These are phyloP conservation scores for Pseudogymnoascus destructans DNA, from an alignment of 2,329 filamentous ascomycete genomes.

Conservation along the genomic window DNA sequence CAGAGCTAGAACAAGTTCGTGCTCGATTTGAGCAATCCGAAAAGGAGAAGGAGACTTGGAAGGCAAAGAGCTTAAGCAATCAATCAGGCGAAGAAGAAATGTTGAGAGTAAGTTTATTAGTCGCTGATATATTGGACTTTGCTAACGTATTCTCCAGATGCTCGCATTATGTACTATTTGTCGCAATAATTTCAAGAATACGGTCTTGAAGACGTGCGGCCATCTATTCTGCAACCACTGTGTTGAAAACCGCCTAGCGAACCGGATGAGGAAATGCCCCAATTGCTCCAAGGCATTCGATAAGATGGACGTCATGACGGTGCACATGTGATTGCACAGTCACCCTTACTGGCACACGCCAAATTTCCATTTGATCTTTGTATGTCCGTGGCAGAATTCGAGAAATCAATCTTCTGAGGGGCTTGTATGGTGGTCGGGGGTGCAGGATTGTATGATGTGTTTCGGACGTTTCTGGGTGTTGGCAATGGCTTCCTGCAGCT, in stretches of 20 bases:
- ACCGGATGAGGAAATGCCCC: constrained; percentile 88
- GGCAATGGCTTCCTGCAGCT: neutral
- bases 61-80: constrained; percentile 67
- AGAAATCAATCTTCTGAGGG: neutral
- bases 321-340: constrained; percentile 34
- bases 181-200: constrained; percentile 87
- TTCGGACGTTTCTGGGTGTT: neutral
- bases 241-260: constrained; percentile 76
- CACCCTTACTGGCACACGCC: constrained; percentile 1
- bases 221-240: constrained; percentile 89
- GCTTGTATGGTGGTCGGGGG: neutral
- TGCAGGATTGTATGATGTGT: neutral
- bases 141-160: constrained; percentile 36
- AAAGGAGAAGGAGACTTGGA: constrained; percentile 78
- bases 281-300: constrained; percentile 90
- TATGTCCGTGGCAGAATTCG: neutral
- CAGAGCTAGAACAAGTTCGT: constrained; percentile 69
- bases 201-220: constrained; percentile 82
- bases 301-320: constrained; percentile 73
- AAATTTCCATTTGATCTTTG: constrained; percentile 7
- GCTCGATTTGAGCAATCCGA: constrained; percentile 63
- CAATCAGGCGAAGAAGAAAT: constrained; percentile 73
- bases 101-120: constrained; percentile 56
- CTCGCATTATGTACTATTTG: constrained; percentile 86
- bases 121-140: constrained; percentile 9